Base-by-base conservation (phyloP, 768 basidiomycete species). In the Solioccasus polychromus region DNA sequence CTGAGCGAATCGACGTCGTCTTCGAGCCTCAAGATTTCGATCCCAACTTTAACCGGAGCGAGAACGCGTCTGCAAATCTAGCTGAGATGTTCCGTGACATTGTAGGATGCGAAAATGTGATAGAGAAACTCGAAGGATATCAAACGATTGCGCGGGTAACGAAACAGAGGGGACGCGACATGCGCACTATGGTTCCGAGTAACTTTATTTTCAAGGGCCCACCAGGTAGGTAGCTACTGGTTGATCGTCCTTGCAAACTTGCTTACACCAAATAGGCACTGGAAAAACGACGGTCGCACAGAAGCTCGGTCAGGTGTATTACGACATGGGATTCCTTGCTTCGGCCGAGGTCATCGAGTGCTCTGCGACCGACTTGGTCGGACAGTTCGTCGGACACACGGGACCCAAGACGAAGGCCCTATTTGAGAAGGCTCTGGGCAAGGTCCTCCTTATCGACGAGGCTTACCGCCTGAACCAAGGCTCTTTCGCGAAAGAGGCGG, bases 131-230 rank as follows among this genome's bases (percentile, higher is more conserved):
- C 5, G 57, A 59, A 3, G 54, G 64, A 5, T 84, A 76, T 47
- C 85, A 86, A 59, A 65, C 70, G 44, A 72, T 80, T 15, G 76
- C 78, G 2, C 54, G 52, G 8, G 61, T 53, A n/a, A 70, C 74
- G 62, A 77, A 77, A 53, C 54, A 53, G 7, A 61, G 65, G 19
- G 70, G 71, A 1, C 57, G 69, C 25, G 75, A 82, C 44, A 62
- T 71, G 29, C 71, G 75, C 3, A 67, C 74, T 1, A 67, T 71
- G 25, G 75, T 86, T 18, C 83, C 85, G 1, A 85, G 66, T 9
- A 72, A 72, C 35, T 87, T 85, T 41, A 70, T 87, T 2, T 86
- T 87, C 71, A 85, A 82, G 52, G 85, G 85, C 0, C 85, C 85
- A 4, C 85, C 85, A 54, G 83, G 78, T 82, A 30, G 4, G 55